Evolutionary conservation across 495 filamentous ascomycete genomes (phyloP), one percentile per base, ranked within the genome.

Genomic region (Lasiosphaeria miniovina): DNA sequence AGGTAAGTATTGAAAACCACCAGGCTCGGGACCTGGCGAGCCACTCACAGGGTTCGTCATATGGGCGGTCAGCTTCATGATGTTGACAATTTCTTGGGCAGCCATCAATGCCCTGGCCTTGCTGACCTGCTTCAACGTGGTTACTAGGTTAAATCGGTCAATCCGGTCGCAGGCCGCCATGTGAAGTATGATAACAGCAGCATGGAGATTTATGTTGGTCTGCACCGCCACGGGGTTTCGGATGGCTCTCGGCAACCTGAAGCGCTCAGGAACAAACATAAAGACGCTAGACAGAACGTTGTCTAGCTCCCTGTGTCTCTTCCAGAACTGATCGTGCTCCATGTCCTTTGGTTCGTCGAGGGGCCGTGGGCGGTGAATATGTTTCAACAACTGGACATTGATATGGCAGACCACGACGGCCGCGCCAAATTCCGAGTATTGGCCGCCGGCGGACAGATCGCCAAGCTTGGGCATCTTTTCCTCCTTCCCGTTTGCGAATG

Each of bases 301-400:
- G 64, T 81, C 77, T 43, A 81, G 68, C 31, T 80, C 71, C 12
- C 77, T 68, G 50, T 81, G 78, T 7, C 76, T 74, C 38, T 74
- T 68, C 78, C 77, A 81, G 55, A 71, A 80, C 33, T 59, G 61
- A 24, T 76, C 78, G 45, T 68, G 61, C 33, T 77, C 64, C 11
- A 65, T 57, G 53, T 80, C 71, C 4, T 77, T 69, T 4, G 75
- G 73, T 8, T 60, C 63, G 49, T 80, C 78, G 33, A 64, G 59
- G 12, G 72, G 68, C 61, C 68, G 73, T 0, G 73, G 68, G 10
- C 72, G 70, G 54, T 80, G 72, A 8, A 71, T 63, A 52, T 81
- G 78, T 35, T 71, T 73, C 33, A 78, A 58, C 34, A 81, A 70
- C 34, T 66, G 56, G 57, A 68, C 71, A 52, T 79, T 76, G 58